phyloP scores from a whole-genome alignment of 139 green algal genomes.

The Microglena sp. region DNA sequence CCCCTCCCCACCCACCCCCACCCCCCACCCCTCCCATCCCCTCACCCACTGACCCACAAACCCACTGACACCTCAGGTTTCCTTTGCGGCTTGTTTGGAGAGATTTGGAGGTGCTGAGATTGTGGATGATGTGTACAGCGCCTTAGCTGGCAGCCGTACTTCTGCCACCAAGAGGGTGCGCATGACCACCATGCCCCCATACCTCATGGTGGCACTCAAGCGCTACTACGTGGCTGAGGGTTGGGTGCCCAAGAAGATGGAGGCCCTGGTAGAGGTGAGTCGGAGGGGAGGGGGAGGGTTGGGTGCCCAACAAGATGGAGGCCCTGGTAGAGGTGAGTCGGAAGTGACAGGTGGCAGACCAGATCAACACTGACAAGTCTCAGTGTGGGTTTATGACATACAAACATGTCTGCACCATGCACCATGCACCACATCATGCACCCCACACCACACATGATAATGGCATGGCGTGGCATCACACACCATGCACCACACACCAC shows the following conservation, averaged over 20 bases:
- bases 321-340: conserved; percentile 59
- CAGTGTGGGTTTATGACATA: too few relatives aligned
- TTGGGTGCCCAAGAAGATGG: conserved; percentile 87
- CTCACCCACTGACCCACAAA: neutral
- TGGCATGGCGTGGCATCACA: too few relatives aligned
- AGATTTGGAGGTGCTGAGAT: conserved; percentile 40
- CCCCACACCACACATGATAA: too few relatives aligned
- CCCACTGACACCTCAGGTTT: conserved; percentile 40
- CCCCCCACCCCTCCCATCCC: too few relatives aligned
- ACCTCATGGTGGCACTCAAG: conserved; percentile 60
- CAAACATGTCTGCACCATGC: too few relatives aligned
- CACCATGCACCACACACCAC: too few relatives aligned
- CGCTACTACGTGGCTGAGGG: conserved; percentile 52
- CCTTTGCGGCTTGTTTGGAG: conserved; percentile 77
- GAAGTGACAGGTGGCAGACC: too few relatives aligned
- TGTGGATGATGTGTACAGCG: conserved; percentile 76
- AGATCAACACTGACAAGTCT: too few relatives aligned
- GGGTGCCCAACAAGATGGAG: conserved; percentile 74
- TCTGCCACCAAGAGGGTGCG: conserved; percentile 40
- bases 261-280: conserved; percentile 68
- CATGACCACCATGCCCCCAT: conserved; percentile 80
- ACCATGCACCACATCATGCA: too few relatives aligned
- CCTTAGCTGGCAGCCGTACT: conserved; percentile 43
- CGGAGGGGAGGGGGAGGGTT: too few relatives aligned
- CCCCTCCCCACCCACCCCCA: too few relatives aligned